Conservation (phyloP, 805 yeast genomes). For the Crinitomyces ghanaensis region DNA sequence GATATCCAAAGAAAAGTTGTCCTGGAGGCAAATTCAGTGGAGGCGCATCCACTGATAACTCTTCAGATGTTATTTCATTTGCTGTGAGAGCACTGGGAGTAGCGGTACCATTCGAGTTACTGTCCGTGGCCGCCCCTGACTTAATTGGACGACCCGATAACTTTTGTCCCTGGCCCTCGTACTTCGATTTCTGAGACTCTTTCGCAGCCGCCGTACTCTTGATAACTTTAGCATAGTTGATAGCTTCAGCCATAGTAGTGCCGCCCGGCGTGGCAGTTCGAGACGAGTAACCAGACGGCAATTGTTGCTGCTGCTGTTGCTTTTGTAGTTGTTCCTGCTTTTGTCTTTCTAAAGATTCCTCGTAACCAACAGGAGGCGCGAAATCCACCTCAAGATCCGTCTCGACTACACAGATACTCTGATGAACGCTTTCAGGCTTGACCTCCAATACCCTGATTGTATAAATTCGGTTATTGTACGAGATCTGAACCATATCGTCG, state of each 20-base stretch:
- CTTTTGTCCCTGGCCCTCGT: conserved; percentile 56
- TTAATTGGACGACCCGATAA: conserved; percentile 37
- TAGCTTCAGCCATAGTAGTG: conserved; percentile 53
- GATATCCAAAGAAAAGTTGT: conserved; percentile 88
- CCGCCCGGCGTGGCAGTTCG: conserved; percentile 13
- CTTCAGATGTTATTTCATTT: conserved; percentile 10
- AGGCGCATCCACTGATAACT: conserved; percentile 47
- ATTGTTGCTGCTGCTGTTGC: no score
- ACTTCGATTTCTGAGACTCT: conserved; percentile 22
- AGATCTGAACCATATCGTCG: conserved; percentile 72
- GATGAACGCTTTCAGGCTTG: conserved; percentile 55
- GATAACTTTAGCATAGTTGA: conserved; percentile 52
- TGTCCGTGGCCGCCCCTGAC: background rate
- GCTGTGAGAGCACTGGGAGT: conserved; percentile 4
- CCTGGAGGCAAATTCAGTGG: conserved; percentile 70
- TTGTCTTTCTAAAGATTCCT: conserved; percentile 35
- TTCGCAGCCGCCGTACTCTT: conserved; percentile 29
- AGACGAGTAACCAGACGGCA: no score
- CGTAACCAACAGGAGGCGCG: conserved; percentile 98
- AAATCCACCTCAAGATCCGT: conserved; percentile 95
- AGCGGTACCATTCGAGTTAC: conserved; percentile 1
- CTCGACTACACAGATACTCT: conserved; percentile 87
- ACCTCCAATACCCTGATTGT: conserved; percentile 78
- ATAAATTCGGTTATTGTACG: conserved; percentile 68
- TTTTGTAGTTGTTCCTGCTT: conserved; percentile 6